Base-by-base conservation (phyloP, 2,329 filamentous ascomycete genomes). In the Plectosphaerella cucumerina region DNA sequence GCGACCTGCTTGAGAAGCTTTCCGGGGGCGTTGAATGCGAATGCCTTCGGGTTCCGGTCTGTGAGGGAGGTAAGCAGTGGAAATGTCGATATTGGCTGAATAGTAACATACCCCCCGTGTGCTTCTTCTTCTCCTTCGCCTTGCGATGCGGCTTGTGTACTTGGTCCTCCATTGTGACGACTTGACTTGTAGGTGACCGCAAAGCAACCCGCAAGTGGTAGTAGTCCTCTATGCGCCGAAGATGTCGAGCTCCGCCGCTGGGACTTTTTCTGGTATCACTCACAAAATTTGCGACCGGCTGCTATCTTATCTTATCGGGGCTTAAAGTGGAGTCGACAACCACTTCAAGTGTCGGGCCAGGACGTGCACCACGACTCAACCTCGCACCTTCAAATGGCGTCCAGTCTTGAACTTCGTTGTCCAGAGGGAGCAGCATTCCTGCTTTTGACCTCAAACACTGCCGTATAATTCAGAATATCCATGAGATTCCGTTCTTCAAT, bases 1-100 rank as follows among this genome's bases (percentile, higher is more conserved):
- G 85, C 84, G 5, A 86, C 88, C 58, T 89, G 83, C 67, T 85
- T 87, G 53, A 87, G 84, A 60, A 93, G 79, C 64, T 87, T 88
- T 56, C 91, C 92, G 1, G 92, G 90, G 55, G 87, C 86, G 41
- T 89, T 79, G 67, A 88, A 90, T 50, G 90, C 87, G 69, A 96
- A 97, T 14, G 92, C 92, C 72, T 96, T 97, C 3, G 90, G 89
- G 66, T 96, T 96, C 56, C 76, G 78, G 50, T 89, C 89, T 85
- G 62, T 56, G 62, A 42, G 45, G 47, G 49, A 18, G 49, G 58
- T 66, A 54, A 67, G 58, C 43, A 17, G 39, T 35, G 31, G 12
- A 4, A 42, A 6, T 42, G n/a, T 10, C 15, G 21, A 46, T 12
- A 44, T 6, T 44, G n/a, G 15, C 21, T 6, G 6, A 45, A 51